Conservation (phyloP, 805 yeast genomes). For the Metschnikowia matae region DNA sequence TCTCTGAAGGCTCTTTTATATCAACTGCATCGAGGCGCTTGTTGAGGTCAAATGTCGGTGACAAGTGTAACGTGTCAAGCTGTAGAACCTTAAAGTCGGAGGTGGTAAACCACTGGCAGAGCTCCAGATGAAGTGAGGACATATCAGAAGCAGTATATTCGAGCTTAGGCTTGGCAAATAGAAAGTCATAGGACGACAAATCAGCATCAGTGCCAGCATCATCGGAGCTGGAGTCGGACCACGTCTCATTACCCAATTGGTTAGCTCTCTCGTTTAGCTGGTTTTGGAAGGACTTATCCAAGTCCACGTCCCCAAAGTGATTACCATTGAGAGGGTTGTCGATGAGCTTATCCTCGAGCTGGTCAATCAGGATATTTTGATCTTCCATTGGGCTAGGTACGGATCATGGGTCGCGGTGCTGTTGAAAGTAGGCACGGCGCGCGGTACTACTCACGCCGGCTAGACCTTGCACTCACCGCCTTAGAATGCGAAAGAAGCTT, state of each 20-base stretch:
- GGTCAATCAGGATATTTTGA: slow-evolving; percentile 36
- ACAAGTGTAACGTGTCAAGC: neutral
- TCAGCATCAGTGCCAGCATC: slow-evolving; percentile 6
- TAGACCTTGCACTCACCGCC: neutral
- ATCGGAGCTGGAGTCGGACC: slow-evolving; percentile 8
- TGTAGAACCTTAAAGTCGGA: slow-evolving; percentile 24
- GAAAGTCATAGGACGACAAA: slow-evolving; percentile 21
- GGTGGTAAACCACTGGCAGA: slow-evolving; percentile 38
- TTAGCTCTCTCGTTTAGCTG: slow-evolving; percentile 41
- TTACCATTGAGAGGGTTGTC: slow-evolving; percentile 35
- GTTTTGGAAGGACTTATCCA: slow-evolving; percentile 41
- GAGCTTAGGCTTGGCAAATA: slow-evolving; percentile 30
- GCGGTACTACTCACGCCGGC: neutral
- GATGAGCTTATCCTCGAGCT: slow-evolving; percentile 45
- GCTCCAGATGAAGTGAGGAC: slow-evolving; percentile 25
- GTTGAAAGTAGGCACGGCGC: neutral
- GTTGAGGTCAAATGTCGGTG: neutral
- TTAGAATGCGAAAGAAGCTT: neutral
- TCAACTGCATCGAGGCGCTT: neutral
- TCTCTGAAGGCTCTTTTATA: neutral
- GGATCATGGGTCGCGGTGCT: slow-evolving; percentile 1
- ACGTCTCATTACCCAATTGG: slow-evolving; percentile 24
- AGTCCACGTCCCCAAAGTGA: slow-evolving; percentile 26
- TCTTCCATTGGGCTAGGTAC: slow-evolving; percentile 13
- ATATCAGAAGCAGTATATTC: slow-evolving; percentile 28